Base-by-base conservation (phyloP, 2,329 filamentous ascomycete genomes). In the Pseudogymnoascus sp. region DNA sequence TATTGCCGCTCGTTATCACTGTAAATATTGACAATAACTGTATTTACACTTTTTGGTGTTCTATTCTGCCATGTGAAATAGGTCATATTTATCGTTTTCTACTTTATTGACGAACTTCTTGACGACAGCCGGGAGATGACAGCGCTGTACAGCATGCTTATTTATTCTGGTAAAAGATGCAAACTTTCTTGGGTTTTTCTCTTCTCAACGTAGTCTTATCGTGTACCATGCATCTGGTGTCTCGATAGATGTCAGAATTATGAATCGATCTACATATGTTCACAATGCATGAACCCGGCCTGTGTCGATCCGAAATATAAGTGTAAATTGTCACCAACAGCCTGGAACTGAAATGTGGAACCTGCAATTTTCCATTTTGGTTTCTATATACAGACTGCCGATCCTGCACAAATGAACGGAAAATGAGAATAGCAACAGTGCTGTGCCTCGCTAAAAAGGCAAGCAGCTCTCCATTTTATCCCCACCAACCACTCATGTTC, bases 381-480 rank as follows among this genome's bases (percentile, higher is more conserved):
- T 37, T 12, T 55, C 45, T 52, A 31, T 31, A 52, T 52, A 52
- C n/a, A 55, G n/a, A 55, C n/a, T 55, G 43, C 43, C 43, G 12
- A 49, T 28, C 43, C 7, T 49, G 23, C 23, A 28, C 45, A 55
- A 18, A 55, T 55, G 25, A 33, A 55, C 25, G 5, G n/a, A 55
- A 55, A 55, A 33, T 18, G 45, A 55, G n/a, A 12, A 31, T 16
- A 18, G 28, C 14, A 49, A 45, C 11, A n/a, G 14, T 45, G 40
- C 9, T 52, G 25, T 52, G 14, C n/a, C 25, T 52, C 25, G 45
- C 25, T 11, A 31, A 52, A n/a, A 52, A 52, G 18, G 2, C 6
- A 33, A 33, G 12, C 25, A 33, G n/a, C n/a, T 18, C 45, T 12
- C 45, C 25, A 31, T 33, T 55, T 55, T 55, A 33, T n/a, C 25